Conservation (phyloP, 1,284 basidiomycete genomes). For the Apiotrichum porosum region DNA sequence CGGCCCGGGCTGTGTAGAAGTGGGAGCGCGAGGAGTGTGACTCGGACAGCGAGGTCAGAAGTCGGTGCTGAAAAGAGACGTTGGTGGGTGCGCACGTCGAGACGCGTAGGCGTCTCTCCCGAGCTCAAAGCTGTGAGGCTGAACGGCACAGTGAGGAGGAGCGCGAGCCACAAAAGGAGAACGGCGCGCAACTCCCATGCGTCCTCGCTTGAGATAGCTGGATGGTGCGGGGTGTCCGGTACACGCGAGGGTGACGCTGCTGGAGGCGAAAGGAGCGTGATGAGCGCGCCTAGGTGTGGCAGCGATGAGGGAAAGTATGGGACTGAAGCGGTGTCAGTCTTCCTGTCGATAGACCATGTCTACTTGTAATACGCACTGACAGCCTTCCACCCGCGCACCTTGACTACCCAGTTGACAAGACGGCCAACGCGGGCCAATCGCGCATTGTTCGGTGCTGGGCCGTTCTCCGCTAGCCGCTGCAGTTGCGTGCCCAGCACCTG, state of each 20-base stretch:
- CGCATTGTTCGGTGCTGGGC: slow-evolving; percentile 29
- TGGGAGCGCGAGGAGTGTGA: slow-evolving; percentile 43
- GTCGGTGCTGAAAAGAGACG: slow-evolving; percentile 62
- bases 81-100: slow-evolving; percentile 60
- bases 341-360: no score
- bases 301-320: slow-evolving; percentile 89
- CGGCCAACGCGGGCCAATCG: slow-evolving; percentile 58
- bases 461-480: slow-evolving; percentile 25
- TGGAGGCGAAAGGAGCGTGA: slow-evolving; percentile 60
- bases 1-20: slow-evolving; percentile 42
- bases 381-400: slow-evolving; percentile 85
- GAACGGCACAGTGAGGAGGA: slow-evolving; percentile 93
- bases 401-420: slow-evolving; percentile 78
- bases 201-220: slow-evolving; percentile 25
- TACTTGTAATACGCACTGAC: slow-evolving; percentile 61
- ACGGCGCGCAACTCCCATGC: slow-evolving; percentile 80
- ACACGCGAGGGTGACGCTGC: background rate
- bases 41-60: slow-evolving; percentile 58
- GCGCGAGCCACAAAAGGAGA: slow-evolving; percentile 83
- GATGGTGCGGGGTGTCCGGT: slow-evolving; percentile 40
- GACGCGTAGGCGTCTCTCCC: slow-evolving; percentile 47
- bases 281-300: slow-evolving; percentile 68
- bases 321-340: slow-evolving; percentile 53
- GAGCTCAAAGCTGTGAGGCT: slow-evolving; percentile 69
- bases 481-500: slow-evolving; percentile 60